Evolutionary conservation across 148 eudicot genomes (phyloP).

Genomic region (Euryodendron excelsum): DNA sequence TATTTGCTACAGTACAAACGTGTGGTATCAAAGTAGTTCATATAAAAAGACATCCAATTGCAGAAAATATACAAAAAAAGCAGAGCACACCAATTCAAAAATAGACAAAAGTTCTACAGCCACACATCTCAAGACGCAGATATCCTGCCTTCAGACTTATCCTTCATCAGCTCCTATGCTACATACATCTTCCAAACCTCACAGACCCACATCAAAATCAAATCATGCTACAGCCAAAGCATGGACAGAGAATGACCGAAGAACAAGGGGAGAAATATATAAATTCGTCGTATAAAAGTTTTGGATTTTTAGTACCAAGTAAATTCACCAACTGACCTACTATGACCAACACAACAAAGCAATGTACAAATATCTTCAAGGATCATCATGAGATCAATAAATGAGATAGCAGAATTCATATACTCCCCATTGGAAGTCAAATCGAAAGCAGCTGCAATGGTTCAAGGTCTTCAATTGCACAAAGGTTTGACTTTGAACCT

Average conservation of each 20-base stretch:
- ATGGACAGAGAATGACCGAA: neutral
- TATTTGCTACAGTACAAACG: neutral
- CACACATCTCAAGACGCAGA: conserved; percentile 14
- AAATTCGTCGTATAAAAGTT: no score
- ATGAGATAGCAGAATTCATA: neutral
- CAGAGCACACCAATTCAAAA: neutral
- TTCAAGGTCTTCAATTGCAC: conserved; percentile 29
- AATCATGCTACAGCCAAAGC: neutral
- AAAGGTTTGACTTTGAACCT: conserved; percentile 77
- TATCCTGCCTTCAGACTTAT: conserved; percentile 2
- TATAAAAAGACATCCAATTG: neutral
- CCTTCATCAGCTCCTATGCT: neutral
- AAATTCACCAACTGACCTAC: neutral
- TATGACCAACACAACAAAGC: neutral
- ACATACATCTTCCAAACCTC: neutral
- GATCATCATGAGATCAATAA: neutral
- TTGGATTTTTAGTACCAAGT: neutral
- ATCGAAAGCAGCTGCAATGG: neutral
- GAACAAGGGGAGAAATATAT: neutral
- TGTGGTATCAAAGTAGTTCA: neutral
- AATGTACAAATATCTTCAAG: conserved; percentile 1
- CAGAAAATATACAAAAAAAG: conserved; percentile 12
- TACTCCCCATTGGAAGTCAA: conserved; percentile 1
- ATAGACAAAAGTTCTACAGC: conserved; percentile 17
- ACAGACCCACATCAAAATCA: conserved; percentile 7